Base-by-base conservation (phyloP, 805 yeast species). In the Barnettozyma sucrosica region DNA sequence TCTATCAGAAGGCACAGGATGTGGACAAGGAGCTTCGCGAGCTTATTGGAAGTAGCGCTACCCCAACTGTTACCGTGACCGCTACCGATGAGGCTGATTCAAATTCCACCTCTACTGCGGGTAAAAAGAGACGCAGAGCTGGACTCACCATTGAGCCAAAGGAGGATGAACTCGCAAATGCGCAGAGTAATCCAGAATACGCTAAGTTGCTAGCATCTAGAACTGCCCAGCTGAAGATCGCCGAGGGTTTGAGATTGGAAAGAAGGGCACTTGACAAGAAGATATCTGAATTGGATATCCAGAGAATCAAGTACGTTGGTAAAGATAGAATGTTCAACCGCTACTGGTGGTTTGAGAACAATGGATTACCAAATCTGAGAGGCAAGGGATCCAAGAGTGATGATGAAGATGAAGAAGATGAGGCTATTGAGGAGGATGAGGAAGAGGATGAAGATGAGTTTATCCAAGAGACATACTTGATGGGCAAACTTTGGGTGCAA, bases 281-380 rank as follows among this genome's bases (percentile, higher is more conserved):
- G 49, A 68, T 93, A 21, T 74, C 75, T 41, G 89, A 83, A 55
- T 67, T 80, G 43, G 96, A 90, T 58, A 74, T 83, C 50, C 96
- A 89, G 61, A 68, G 98, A 48, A 74, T 89, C 42, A 77, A 77
- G 46, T 72, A 79, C 26, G 68, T 93, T 24, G 99, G 99, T 2
- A 75, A 81, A 49, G 99, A 93, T 64, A 70, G 96, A 44, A 77
- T 79, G 49, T 89, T 72, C 63, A 93, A 93, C 67, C 72, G 90
- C 54, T 93, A 92, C 63, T 93, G 96, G 95, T 93, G 96, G 96
- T 81, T 89, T 61, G 98, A 92, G 59, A 74, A 75, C 52, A 84
- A 85, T 59, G 99, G 98, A 0, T 70, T 89, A 42, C 88, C 89
- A 4, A 71, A 72, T 7, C 57, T 73, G 34, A 71, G 69, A 44